phyloP scores from a whole-genome alignment of 2,329 filamentous ascomycete genomes.

The Penicillium sp. region DNA sequence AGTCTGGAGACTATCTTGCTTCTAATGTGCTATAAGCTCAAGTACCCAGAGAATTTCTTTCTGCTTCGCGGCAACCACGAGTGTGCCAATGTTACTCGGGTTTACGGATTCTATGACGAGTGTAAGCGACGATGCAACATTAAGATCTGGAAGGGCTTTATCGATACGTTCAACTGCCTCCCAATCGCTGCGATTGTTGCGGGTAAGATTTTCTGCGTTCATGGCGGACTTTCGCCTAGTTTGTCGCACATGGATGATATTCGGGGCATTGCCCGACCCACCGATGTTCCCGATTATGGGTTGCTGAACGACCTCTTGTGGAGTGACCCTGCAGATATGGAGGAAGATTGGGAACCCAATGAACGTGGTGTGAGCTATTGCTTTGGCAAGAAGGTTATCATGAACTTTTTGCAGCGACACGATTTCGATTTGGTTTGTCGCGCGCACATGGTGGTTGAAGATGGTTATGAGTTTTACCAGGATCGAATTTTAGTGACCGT shows the following conservation, averaged over 20 bases:
- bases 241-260: constrained; percentile 98
- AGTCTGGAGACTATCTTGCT: constrained; percentile 92
- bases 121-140: constrained; percentile 96
- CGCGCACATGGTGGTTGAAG: constrained; percentile 98
- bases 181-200: constrained; percentile 96
- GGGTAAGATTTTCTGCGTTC: constrained; percentile 96
- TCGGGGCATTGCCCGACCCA: constrained; percentile 89
- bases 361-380: constrained; percentile 97
- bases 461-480: constrained; percentile 98
- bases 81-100: constrained; percentile 91
- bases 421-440: constrained; percentile 97
- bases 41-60: constrained; percentile 97
- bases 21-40: constrained; percentile 93
- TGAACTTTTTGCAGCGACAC: constrained; percentile 88
- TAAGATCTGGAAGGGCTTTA: constrained; percentile 97
- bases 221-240: constrained; percentile 89
- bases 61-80: constrained; percentile 92
- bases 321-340: constrained; percentile 98
- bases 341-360: constrained; percentile 96
- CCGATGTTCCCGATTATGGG: constrained; percentile 95
- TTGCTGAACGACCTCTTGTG: constrained; percentile 92
- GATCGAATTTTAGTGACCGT: constrained; percentile 94
- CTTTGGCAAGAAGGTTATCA: constrained; percentile 97
- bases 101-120: constrained; percentile 98
- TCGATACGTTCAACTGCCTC: constrained; percentile 93